phyloP scores from a whole-genome alignment of 1,284 basidiomycete species.

The Cryptococcus sp. region DNA sequence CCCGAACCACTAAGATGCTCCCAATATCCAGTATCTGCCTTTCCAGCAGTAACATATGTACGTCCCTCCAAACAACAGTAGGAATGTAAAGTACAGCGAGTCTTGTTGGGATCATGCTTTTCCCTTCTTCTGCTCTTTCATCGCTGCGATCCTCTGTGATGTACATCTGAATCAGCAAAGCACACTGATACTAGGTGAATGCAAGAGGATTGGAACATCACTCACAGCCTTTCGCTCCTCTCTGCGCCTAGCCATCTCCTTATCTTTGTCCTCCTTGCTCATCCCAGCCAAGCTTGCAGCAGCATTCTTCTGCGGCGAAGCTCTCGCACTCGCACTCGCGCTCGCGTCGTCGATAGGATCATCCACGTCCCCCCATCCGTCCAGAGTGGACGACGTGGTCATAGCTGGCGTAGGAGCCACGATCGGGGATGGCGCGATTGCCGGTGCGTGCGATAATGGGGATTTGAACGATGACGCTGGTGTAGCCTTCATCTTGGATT shows the following conservation, averaged over 20 bases:
- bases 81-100: no score
- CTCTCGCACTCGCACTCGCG: constrained; percentile 35
- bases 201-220: constrained; percentile 1
- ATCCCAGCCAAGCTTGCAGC: constrained; percentile 54
- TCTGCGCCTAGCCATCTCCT: constrained; percentile 81
- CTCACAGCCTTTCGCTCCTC: constrained; percentile 72
- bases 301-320: constrained; percentile 25
- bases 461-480: constrained; percentile 3
- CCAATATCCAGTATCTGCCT: no score
- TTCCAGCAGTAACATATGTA: no score
- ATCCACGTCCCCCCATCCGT: constrained; percentile 34
- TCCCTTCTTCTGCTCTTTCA: constrained; percentile 51
- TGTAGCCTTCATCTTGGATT: constrained; percentile 28
- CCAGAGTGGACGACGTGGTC: constrained; percentile 3
- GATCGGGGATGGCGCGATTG: neutral
- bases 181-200: neutral
- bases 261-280: constrained; percentile 83
- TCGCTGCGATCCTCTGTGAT: constrained; percentile 48
- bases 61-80: no score
- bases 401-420: constrained; percentile 1
- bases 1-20: no score
- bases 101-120: constrained; percentile 13
- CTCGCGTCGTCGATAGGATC: constrained; percentile 23
- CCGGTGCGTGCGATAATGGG: neutral
- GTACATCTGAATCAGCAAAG: neutral